Percentiles rank a stretch among this genome's conserved stretches.
These are phyloP conservation scores for Termitomyces sp. DNA, from an alignment of 768 basidiomycete genomes.

Conservation along the genomic window DNA sequence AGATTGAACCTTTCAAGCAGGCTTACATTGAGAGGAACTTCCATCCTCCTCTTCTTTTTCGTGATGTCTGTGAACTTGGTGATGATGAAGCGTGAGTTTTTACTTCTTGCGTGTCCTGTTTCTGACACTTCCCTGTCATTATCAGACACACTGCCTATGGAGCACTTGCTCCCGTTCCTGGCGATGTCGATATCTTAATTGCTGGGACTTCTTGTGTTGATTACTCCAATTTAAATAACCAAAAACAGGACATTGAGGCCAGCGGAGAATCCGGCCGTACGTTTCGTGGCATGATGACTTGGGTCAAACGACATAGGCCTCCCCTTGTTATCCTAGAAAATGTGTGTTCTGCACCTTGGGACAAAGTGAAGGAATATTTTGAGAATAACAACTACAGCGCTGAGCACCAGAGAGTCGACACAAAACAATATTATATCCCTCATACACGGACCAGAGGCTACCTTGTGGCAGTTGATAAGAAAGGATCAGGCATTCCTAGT, in stretches of 20 bases:
- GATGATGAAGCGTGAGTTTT: slow-evolving; percentile 62
- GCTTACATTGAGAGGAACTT: slow-evolving; percentile 98
- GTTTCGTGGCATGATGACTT: slow-evolving; percentile 92
- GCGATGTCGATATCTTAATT: slow-evolving; percentile 84
- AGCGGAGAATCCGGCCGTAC: slow-evolving; percentile 93
- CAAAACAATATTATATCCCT: slow-evolving; percentile 89
- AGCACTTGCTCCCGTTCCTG: slow-evolving; percentile 77
- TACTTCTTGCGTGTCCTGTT: neutral
- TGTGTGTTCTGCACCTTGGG: slow-evolving; percentile 90
- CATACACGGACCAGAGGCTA: slow-evolving; percentile 92
- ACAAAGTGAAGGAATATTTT: slow-evolving; percentile 68
- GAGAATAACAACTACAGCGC: slow-evolving; percentile 74
- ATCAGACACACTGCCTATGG: slow-evolving; percentile 89
- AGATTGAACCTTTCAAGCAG: slow-evolving; percentile 96
- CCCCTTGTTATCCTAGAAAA: slow-evolving; percentile 94
- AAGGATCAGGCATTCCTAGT: slow-evolving; percentile 51
- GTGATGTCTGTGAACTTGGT: slow-evolving; percentile 90
- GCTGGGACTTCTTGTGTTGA: slow-evolving; percentile 97
- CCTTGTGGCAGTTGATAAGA: slow-evolving; percentile 71
- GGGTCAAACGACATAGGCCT: slow-evolving; percentile 83
- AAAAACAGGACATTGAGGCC: slow-evolving; percentile 84
- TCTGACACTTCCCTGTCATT: slow-evolving; percentile 5
- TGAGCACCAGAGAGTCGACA: slow-evolving; percentile 63
- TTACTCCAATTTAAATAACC: slow-evolving; percentile 92
- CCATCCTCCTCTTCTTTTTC: slow-evolving; percentile 84